phyloP scores from a whole-genome alignment of 176 grass and related monocot species.

The Elymus sibiricus region DNA sequence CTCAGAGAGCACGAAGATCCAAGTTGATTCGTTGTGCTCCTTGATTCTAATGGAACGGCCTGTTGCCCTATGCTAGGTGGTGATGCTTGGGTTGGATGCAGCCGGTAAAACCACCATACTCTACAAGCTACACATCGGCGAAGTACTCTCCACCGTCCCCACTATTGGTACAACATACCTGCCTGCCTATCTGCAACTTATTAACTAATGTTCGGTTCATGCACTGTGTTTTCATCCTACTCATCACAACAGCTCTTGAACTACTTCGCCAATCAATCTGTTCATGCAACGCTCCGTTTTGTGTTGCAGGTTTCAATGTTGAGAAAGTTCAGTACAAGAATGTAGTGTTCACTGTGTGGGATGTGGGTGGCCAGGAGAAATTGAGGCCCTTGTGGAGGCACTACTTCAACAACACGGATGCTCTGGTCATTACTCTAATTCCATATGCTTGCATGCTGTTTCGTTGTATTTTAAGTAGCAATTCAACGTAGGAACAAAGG shows the following conservation, averaged over 20 bases:
- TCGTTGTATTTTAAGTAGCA: not conserved
- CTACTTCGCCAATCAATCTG: not conserved
- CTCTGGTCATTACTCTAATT: slow-evolving; percentile 51
- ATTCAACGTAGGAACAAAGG: not conserved
- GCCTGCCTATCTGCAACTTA: not conserved
- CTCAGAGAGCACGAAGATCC: not conserved
- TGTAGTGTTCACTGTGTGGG: slow-evolving; percentile 98
- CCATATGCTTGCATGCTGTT: not conserved
- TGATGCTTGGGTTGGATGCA: slow-evolving; percentile 97
- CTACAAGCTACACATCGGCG: slow-evolving; percentile 93
- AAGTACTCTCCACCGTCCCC: slow-evolving; percentile 92
- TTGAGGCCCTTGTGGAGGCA: slow-evolving; percentile 97
- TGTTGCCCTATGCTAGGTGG: slow-evolving; percentile 48
- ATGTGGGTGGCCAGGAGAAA: slow-evolving; percentile 99
- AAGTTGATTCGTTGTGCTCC: not conserved
- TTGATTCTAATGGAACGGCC: not conserved
- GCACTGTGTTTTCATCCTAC: not conserved
- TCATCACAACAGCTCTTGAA: not conserved
- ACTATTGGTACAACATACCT: slow-evolving; percentile 60
- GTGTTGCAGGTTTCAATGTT: slow-evolving; percentile 81
- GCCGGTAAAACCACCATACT: slow-evolving; percentile 98
- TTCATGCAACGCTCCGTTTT: not conserved
- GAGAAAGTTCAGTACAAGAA: slow-evolving; percentile 99
- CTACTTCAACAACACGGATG: slow-evolving; percentile 99
- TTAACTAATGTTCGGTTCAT: not conserved